A percentile compares a stretch with the other conserved stretches of the same genome.
phyloP scores from a whole-genome alignment of 331 rosid genomes.

The Erythrophleum ivorense region DNA sequence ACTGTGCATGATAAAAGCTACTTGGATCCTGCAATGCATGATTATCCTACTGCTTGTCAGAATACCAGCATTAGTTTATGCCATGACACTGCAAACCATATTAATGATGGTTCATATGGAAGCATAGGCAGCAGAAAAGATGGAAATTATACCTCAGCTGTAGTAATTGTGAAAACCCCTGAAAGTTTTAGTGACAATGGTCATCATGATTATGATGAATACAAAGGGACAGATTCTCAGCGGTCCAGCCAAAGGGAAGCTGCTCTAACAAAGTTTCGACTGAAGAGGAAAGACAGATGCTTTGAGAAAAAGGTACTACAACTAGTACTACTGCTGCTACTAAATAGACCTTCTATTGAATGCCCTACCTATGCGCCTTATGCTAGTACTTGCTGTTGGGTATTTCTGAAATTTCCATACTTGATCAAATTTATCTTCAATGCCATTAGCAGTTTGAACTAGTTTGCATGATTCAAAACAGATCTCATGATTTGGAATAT shows the following conservation, averaged over 20 bases:
- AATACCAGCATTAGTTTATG: conserved; percentile 46
- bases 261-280: conserved; percentile 65
- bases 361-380: background rate
- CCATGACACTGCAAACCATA: conserved; percentile 40
- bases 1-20: conserved; percentile 37
- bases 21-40: conserved; percentile 39
- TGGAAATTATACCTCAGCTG: conserved; percentile 46
- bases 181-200: conserved; percentile 43
- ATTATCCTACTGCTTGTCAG: conserved; percentile 51
- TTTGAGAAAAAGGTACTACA: conserved; percentile 69
- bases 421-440: background rate
- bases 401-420: background rate
- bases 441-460: conserved; percentile 12
- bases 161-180: conserved; percentile 39
- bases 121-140: conserved; percentile 54
- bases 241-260: conserved; percentile 71
- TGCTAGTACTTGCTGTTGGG: background rate
- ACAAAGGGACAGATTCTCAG: conserved; percentile 45
- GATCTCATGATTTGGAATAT: conserved; percentile 1
- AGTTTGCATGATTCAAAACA: background rate
- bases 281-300: conserved; percentile 74
- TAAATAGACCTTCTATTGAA: conserved; percentile 5
- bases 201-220: conserved; percentile 43
- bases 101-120: conserved; percentile 41
- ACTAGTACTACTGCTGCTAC: conserved; percentile 11